Conservation (phyloP, 768 basidiomycete species). For the Mrakia gelida region DNA sequence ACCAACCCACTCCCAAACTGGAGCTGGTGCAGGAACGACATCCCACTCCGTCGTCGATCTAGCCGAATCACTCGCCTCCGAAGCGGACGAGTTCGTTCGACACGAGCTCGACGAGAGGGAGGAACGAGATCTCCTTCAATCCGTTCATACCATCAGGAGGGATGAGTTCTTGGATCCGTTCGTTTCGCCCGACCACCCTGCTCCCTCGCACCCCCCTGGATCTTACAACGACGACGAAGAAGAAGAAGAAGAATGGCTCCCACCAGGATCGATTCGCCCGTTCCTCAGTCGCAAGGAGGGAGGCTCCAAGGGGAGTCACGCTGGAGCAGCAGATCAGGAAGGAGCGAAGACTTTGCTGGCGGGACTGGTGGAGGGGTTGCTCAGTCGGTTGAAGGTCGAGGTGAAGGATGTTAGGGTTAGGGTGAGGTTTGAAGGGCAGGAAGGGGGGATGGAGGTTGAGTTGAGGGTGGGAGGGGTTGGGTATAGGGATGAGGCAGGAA, state of each 20-base stretch:
- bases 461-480: slow-evolving; percentile 19
- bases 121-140: slow-evolving; percentile 64
- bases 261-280: slow-evolving; percentile 38
- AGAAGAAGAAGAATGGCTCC: slow-evolving; percentile 30
- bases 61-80: slow-evolving; percentile 72
- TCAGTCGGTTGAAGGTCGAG: slow-evolving; percentile 42
- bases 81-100: slow-evolving; percentile 80
- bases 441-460: slow-evolving; percentile 10
- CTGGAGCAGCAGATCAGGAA: slow-evolving; percentile 2
- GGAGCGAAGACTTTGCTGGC: slow-evolving; percentile 42
- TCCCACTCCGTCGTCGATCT: slow-evolving; percentile 48
- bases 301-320: background rate
- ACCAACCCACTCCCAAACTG: background rate
- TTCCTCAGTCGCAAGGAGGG: background rate
- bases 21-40: background rate
- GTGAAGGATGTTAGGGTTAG: slow-evolving; percentile 39
- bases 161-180: slow-evolving; percentile 38
- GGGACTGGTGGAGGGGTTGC: slow-evolving; percentile 43
- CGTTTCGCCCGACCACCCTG: slow-evolving; percentile 41
- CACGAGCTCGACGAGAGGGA: slow-evolving; percentile 70
- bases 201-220: too few species aligned
- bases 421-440: slow-evolving; percentile 31
- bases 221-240: slow-evolving; percentile 25
- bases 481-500: background rate
- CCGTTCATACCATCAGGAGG: slow-evolving; percentile 54